Evolutionary conservation across 2,329 filamentous ascomycete genomes (phyloP), one percentile per base, ranked within the genome.

Genomic region (Hypoxylon sp.): DNA sequence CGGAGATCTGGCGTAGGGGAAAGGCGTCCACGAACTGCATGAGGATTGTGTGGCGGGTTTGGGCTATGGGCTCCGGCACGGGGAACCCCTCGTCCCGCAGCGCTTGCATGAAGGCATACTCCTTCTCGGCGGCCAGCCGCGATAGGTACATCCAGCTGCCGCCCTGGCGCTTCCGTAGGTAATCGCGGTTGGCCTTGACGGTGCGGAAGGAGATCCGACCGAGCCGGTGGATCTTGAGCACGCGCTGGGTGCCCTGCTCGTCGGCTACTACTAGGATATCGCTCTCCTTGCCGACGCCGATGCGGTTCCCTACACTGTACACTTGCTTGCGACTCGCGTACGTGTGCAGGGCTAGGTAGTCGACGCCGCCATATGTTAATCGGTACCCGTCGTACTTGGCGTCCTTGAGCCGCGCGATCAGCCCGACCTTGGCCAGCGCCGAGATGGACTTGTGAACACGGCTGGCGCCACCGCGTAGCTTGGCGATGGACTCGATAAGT

Each of bases 111-210:
- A 98, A 98, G 2, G 94, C 91, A 79, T 88, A 97, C 79, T 99
- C 96, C 78, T 97, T 97, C 84, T 96, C 89, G 11, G 96, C 96
- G 6, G 97, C 94, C 36, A 99, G 86, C 43, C 93, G 87, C 11
- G 93, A 97, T 80, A 99, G 93, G 80, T 99, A 98, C 94, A 98
- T 98, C 96, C 96, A 99, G 45, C 93, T 96, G 4, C 90, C 94
- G 14, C 91, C 91, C 63, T 86, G 78, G 17, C 74, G 72, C 5
- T 81, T 86, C 64, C 91, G 91, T 60, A 98, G 89, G 80, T 99
- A 99, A 81, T 99, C 96, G 72, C 96, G 89, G 82, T 98, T 98
- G 28, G 92, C 90, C 82, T 97, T 97, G 77, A 99, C 95, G 41
- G 93, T 94, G 74, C 97, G 92, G 84, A 99, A 99, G 32, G 94